Evolutionary conservation across 305 asterid species (phyloP), one percentile per base, ranked within the genome.

Genomic region (Striga hermonthica): DNA sequence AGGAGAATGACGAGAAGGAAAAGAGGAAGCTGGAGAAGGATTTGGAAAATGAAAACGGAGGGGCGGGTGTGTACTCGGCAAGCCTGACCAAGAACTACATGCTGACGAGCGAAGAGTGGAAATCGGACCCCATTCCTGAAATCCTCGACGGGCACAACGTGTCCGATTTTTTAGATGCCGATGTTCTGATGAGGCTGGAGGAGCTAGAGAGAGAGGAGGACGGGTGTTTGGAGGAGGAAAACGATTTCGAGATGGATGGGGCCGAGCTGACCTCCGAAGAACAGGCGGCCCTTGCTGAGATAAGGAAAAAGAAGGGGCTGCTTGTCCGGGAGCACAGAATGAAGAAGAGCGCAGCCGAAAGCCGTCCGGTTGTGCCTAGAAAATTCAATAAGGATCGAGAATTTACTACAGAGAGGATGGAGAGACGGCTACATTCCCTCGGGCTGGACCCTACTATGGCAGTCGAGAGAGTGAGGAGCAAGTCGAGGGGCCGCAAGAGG

Each of bases 21-120:
- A 82, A 74, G 74, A 82, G 80, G 76, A 87, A 83, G 77, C 89
- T 92, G 37, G 98, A 92, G 82, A 87, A 66, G 69, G 98, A 92
- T 76, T 74, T 92, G 34, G 97, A 92, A 79, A 74, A 90, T 63
- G 97, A 92, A 78, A 92, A 89, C 75, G 97, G 98, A 48, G 98
- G 98, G 74, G 97, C 98, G 0, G 98, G 98, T 79, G 97, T 92
- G 4, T 92, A 92, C 82, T 92, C 98, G 11, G 98, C 95, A 13
- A 87, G 87, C 81, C 73, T 92, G 86, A 90, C 72, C 50, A 92
- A 92, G 86, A 79, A 80, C 67, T 84, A 89, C 69, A 82, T 90
- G 57, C 72, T 92, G 14, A 97, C 90, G 13, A 9, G 84, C 37
- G 94, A 86, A 28, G 96, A 90, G 47, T 92, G 98, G 97, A 92